A percentile compares a stretch with the other conserved stretches of the same genome.
phyloP scores from a whole-genome alignment of 805 yeast species.

The Saturnispora bothae region DNA sequence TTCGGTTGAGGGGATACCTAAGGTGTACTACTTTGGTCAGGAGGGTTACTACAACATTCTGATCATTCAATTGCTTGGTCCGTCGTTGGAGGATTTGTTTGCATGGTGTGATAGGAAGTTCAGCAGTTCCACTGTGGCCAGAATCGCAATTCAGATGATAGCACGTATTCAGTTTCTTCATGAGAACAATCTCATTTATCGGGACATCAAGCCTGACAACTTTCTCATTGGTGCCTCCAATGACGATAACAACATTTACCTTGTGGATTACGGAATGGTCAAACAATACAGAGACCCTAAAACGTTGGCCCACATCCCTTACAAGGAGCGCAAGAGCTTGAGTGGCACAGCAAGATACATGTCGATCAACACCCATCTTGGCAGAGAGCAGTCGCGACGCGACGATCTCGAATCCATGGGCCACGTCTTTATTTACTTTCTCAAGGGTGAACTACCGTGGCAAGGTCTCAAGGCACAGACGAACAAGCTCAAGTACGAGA shows the following conservation, averaged over 20 bases:
- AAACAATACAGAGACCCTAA: slow-evolving; percentile 74
- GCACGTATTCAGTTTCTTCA: slow-evolving; percentile 62
- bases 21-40: slow-evolving; percentile 76
- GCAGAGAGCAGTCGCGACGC: slow-evolving; percentile 74
- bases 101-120: slow-evolving; percentile 83
- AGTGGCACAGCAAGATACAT: slow-evolving; percentile 82
- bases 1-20: slow-evolving; percentile 56
- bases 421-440: slow-evolving; percentile 70
- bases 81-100: slow-evolving; percentile 72
- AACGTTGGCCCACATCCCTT: slow-evolving; percentile 73
- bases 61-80: slow-evolving; percentile 73
- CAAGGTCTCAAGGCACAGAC: slow-evolving; percentile 85
- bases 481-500: slow-evolving; percentile 74
- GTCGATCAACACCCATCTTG: slow-evolving; percentile 83
- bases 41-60: slow-evolving; percentile 74
- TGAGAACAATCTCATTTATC: slow-evolving; percentile 63
- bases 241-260: slow-evolving; percentile 46
- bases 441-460: slow-evolving; percentile 79
- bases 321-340: slow-evolving; percentile 67
- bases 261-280: slow-evolving; percentile 84
- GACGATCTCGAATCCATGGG: slow-evolving; percentile 77
- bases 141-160: slow-evolving; percentile 71
- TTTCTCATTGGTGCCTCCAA: slow-evolving; percentile 60
- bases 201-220: slow-evolving; percentile 81
- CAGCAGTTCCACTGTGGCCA: slow-evolving; percentile 60